Evolutionary conservation across 495 filamentous ascomycete species (phyloP).

Genomic region (Chaetomium cochliodes): DNA sequence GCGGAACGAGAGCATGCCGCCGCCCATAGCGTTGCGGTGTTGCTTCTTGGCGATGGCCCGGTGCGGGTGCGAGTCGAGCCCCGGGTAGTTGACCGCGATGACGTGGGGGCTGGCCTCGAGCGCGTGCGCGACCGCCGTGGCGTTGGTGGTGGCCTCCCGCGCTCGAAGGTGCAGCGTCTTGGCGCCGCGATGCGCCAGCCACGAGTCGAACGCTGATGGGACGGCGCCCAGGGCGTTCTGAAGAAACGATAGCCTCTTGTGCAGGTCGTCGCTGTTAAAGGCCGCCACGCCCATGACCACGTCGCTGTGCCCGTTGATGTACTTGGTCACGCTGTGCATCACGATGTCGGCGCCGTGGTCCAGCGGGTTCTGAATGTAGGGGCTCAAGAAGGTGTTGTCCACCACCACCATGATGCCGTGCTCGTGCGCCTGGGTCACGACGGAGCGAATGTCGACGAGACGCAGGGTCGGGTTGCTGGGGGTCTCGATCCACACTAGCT

Average conservation of each 20-base stretch:
- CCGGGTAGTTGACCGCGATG: slow-evolving; percentile 89
- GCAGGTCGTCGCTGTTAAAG: slow-evolving; percentile 82
- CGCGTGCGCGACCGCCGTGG: slow-evolving; percentile 69
- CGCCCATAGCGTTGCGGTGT: slow-evolving; percentile 91
- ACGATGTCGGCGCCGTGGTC: slow-evolving; percentile 96
- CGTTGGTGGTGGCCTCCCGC: slow-evolving; percentile 78
- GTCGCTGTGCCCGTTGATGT: slow-evolving; percentile 97
- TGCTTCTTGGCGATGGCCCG: slow-evolving; percentile 81
- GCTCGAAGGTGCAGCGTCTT: slow-evolving; percentile 96
- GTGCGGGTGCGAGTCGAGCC: slow-evolving; percentile 81
- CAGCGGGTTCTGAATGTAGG: slow-evolving; percentile 94
- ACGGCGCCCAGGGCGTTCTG: slow-evolving; percentile 97
- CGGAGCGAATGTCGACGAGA: slow-evolving; percentile 85
- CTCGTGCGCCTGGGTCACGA: slow-evolving; percentile 77
- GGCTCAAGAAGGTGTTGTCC: slow-evolving; percentile 96
- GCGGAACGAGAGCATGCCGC: slow-evolving; percentile 96
- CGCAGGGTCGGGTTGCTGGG: slow-evolving; percentile 91
- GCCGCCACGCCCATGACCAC: slow-evolving; percentile 98
- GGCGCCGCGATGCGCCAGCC: slow-evolving; percentile 96
- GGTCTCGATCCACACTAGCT: slow-evolving; percentile 95
- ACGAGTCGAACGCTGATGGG: slow-evolving; percentile 92
- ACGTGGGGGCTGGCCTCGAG: slow-evolving; percentile 81
- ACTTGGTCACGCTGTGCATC: slow-evolving; percentile 99
- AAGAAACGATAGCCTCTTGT: slow-evolving; percentile 78
- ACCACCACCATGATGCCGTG: slow-evolving; percentile 93